Percentiles rank a stretch among this genome's conserved stretches.
Evolutionary conservation across 1,139 yeast genomes (phyloP).

Genomic region (Sugiyamaella neomexicana): DNA sequence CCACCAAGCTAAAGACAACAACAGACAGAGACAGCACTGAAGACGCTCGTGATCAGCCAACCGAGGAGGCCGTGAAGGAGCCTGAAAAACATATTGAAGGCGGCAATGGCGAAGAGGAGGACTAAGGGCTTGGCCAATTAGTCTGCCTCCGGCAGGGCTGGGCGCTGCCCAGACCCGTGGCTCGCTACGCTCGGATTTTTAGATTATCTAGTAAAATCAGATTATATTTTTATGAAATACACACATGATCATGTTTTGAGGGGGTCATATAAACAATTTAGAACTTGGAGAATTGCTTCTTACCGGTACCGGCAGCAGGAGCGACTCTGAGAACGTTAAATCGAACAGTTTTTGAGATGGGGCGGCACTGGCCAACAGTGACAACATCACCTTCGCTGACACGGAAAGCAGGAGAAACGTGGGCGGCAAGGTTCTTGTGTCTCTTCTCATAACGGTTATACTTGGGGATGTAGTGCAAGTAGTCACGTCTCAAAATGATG

Average conservation of each 20-base stretch:
- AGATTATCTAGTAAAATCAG: constrained; percentile 8
- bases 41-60: neutral
- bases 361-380: constrained; percentile 99
- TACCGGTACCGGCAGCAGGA: constrained; percentile 80
- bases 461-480: constrained; percentile 99
- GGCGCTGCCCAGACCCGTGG: neutral
- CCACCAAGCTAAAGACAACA: neutral
- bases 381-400: constrained; percentile 98
- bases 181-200: neutral
- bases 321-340: constrained; percentile 98
- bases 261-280: constrained; percentile 45
- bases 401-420: constrained; percentile 99
- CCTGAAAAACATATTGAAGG: too few relatives aligned
- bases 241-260: constrained; percentile 13
- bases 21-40: neutral
- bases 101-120: too few relatives aligned
- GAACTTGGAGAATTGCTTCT: constrained; percentile 94
- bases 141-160: neutral
- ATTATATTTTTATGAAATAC: constrained; percentile 14
- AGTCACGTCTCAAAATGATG: constrained; percentile 98
- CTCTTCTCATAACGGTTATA: constrained; percentile 99
- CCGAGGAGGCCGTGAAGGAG: too few relatives aligned
- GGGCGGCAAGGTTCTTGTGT: constrained; percentile 99
- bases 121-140: too few relatives aligned
- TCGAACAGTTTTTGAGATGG: constrained; percentile 99